Evolutionary conservation across 2,329 filamentous ascomycete species (phyloP).

Genomic region (Botrytis medusae): DNA sequence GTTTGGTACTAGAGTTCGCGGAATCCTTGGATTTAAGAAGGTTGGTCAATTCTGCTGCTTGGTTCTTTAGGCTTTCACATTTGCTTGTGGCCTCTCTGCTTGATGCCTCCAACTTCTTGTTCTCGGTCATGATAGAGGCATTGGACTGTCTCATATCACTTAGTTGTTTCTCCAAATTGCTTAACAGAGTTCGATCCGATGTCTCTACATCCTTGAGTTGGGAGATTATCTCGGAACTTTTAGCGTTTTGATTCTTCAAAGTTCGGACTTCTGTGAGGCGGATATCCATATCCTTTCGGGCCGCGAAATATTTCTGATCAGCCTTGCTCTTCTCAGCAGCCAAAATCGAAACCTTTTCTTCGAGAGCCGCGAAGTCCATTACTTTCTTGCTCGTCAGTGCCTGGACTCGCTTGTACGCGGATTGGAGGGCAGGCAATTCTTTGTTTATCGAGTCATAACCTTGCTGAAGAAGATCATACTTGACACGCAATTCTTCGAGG

Average conservation of each 20-base stretch:
- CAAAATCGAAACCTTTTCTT: slow-evolving; percentile 74
- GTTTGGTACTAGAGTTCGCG: slow-evolving; percentile 50
- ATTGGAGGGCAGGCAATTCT: slow-evolving; percentile 85
- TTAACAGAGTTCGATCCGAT: slow-evolving; percentile 70
- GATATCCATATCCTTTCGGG: slow-evolving; percentile 90
- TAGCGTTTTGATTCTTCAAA: slow-evolving; percentile 78
- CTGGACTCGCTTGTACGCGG: slow-evolving; percentile 87
- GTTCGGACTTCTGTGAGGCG: slow-evolving; percentile 77
- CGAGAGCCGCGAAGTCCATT: slow-evolving; percentile 69
- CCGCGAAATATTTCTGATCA: slow-evolving; percentile 96
- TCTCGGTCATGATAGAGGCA: slow-evolving; percentile 66
- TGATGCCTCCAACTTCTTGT: slow-evolving; percentile 72
- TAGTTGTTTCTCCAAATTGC: slow-evolving; percentile 88
- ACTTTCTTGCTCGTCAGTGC: slow-evolving; percentile 84
- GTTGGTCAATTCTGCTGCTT: slow-evolving; percentile 74
- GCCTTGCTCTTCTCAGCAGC: slow-evolving; percentile 91
- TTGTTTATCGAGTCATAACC: slow-evolving; percentile 83
- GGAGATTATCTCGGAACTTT: slow-evolving; percentile 89
- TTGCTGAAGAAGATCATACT: slow-evolving; percentile 71
- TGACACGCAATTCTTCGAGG: slow-evolving; percentile 69
- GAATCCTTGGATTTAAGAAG: slow-evolving; percentile 75
- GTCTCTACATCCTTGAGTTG: slow-evolving; percentile 89
- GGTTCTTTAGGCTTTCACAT: slow-evolving; percentile 70
- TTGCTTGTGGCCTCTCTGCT: slow-evolving; percentile 68
- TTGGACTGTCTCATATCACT: slow-evolving; percentile 80